phyloP scores from a whole-genome alignment of 31 red algal species.

The Porphyra umbilicalis region DNA sequence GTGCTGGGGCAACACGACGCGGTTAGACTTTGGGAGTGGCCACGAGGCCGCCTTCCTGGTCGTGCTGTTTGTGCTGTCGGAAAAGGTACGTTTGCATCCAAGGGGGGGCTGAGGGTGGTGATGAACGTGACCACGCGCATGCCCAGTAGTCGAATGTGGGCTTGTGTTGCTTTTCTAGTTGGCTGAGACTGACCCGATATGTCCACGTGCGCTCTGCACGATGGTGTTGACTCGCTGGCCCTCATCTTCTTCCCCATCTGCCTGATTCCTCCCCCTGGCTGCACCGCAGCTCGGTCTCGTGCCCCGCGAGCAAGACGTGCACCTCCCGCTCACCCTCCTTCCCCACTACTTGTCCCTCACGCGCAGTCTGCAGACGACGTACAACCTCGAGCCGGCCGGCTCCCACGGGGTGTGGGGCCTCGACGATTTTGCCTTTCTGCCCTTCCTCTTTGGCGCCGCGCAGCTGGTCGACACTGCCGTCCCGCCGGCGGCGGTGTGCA shows the following conservation, averaged over 20 bases:
- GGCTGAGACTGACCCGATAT: too few relatives aligned
- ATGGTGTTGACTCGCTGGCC: too few relatives aligned
- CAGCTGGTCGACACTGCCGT: constrained; percentile 52
- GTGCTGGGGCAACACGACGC: constrained; percentile 67
- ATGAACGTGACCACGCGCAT: too few relatives aligned
- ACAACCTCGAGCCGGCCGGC: constrained; percentile 90
- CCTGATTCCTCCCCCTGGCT: too few relatives aligned
- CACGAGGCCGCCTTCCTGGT: constrained; percentile 87
- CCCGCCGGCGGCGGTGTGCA: constrained; percentile 26
- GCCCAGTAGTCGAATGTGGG: too few relatives aligned
- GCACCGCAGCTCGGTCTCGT: neutral
- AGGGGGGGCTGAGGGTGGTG: constrained; percentile 33
- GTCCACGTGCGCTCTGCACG: too few relatives aligned
- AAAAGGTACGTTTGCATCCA: constrained; percentile 38
- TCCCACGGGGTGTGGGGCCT: constrained; percentile 96
- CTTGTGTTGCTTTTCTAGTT: too few relatives aligned
- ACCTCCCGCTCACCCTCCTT: neutral
- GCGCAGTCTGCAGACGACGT: constrained; percentile 54
- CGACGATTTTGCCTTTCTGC: constrained; percentile 92
- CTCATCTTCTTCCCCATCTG: constrained; percentile 40
- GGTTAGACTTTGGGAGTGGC: constrained; percentile 90
- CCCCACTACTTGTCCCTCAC: constrained; percentile 56
- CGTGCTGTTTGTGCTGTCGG: constrained; percentile 54
- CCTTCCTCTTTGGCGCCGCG: constrained; percentile 83
- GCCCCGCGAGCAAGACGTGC: neutral